Percentiles rank a stretch among this genome's conserved stretches.
These are phyloP conservation scores for Tuctoria greenei DNA, from an alignment of 176 grass and related monocot genomes.

Conservation along the genomic window DNA sequence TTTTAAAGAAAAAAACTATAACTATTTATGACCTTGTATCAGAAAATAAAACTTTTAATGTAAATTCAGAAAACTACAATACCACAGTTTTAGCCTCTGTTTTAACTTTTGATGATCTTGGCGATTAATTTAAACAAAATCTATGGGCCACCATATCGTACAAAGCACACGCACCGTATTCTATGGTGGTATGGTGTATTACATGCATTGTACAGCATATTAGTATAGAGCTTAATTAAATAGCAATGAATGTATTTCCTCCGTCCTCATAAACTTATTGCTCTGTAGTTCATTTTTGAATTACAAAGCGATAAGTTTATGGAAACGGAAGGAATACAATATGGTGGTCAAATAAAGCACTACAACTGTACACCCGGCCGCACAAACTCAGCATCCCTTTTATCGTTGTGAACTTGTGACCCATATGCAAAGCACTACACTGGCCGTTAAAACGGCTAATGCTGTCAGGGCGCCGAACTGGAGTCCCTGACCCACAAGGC, in stretches of 20 bases:
- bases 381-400: slow-evolving; percentile 31
- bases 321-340: no score
- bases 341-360: slow-evolving; percentile 57
- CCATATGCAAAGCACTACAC: slow-evolving; percentile 18
- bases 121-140: neutral
- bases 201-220: neutral
- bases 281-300: no score
- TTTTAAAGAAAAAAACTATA: no score
- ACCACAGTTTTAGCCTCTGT: no score
- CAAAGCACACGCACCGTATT: neutral
- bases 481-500: neutral
- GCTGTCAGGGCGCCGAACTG: neutral
- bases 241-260: no score
- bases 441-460: slow-evolving; percentile 29
- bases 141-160: neutral
- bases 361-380: slow-evolving; percentile 37
- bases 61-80: no score
- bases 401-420: slow-evolving; percentile 28
- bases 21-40: no score
- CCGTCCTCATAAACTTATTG: no score
- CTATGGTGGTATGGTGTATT: neutral
- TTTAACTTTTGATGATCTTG: neutral
- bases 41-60: no score
- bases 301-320: no score
- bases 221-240: neutral